Percentiles rank a stretch among this genome's conserved stretches.
These are phyloP conservation scores for Rhizophora mangle DNA, from an alignment of 345 rosid species.

Conservation along the genomic window DNA sequence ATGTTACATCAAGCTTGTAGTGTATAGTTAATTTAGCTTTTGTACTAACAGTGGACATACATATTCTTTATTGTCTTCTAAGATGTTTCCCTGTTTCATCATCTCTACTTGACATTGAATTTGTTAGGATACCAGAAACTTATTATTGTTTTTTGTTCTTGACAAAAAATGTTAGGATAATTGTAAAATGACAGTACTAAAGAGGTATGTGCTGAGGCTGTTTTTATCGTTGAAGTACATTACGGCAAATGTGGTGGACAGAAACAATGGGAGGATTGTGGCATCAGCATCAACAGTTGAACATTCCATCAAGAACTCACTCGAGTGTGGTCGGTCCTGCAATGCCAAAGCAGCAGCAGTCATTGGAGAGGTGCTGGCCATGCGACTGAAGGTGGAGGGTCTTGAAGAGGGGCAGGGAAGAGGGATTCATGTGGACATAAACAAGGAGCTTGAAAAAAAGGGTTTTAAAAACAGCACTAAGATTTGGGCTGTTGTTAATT, in stretches of 20 bases:
- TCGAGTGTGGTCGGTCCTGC: constrained; percentile 74
- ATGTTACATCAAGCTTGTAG: too few species aligned
- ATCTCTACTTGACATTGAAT: not conserved
- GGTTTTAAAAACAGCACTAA: constrained; percentile 62
- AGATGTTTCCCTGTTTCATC: not conserved
- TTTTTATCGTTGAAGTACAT: constrained; percentile 76
- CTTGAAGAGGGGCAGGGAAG: constrained; percentile 78
- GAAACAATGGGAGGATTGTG: constrained; percentile 71
- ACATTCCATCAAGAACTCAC: constrained; percentile 65
- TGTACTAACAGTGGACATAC: too few species aligned
- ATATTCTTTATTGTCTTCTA: not conserved
- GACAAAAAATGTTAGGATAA: constrained; percentile 4
- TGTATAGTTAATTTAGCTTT: too few species aligned
- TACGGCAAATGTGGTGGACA: constrained; percentile 74
- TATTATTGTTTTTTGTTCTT: not conserved
- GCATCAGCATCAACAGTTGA: constrained; percentile 75
- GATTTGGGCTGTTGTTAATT: constrained; percentile 51
- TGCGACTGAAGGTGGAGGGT: constrained; percentile 79
- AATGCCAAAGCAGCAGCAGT: constrained; percentile 79
- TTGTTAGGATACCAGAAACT: not conserved
- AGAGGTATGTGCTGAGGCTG: constrained; percentile 61
- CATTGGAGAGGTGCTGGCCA: constrained; percentile 75
- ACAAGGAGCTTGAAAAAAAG: constrained; percentile 80
- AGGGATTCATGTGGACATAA: constrained; percentile 60
- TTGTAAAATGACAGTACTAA: constrained; percentile 49